A percentile compares a stretch with the other conserved stretches of the same genome.
Conservation (phyloP, 2,329 filamentous ascomycete genomes). For the Fusarium equiseti region DNA sequence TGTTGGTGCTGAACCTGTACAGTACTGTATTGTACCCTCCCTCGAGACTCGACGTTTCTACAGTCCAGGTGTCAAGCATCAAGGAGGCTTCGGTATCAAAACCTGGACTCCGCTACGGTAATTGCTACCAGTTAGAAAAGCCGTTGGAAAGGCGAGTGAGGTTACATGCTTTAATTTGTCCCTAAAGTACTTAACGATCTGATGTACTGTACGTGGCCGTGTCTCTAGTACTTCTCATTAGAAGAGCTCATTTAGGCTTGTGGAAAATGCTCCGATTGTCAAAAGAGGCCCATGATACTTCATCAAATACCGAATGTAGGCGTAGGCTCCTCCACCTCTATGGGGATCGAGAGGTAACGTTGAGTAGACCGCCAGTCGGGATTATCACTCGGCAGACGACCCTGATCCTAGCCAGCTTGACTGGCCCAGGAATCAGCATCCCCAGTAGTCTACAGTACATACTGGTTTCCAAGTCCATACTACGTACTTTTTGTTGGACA, state of each 20-base stretch:
- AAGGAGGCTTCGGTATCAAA: constrained; percentile 19
- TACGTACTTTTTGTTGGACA: constrained; percentile 10
- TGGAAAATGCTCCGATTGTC: constrained; percentile 29
- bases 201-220: constrained; percentile 9
- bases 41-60: neutral
- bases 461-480: constrained; percentile 19
- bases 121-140: constrained; percentile 11
- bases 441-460: constrained; percentile 1
- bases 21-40: constrained; percentile 30
- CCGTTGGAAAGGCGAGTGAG: constrained; percentile 11
- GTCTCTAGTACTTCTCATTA: constrained; percentile 10
- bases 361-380: constrained; percentile 41
- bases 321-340: constrained; percentile 23
- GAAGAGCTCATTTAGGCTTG: constrained; percentile 15
- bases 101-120: constrained; percentile 17
- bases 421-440: constrained; percentile 5
- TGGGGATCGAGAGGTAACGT: constrained; percentile 27
- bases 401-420: constrained; percentile 28
- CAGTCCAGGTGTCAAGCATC: neutral
- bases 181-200: constrained; percentile 1
- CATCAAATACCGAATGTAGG: constrained; percentile 30
- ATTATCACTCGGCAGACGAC: constrained; percentile 36
- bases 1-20: constrained; percentile 23
- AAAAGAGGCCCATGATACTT: constrained; percentile 15
- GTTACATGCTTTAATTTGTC: constrained; percentile 6